Evolutionary conservation across 129 eudicot species (phyloP), one percentile per base, ranked within the genome.

Genomic region (Scalesia atractyloides): DNA sequence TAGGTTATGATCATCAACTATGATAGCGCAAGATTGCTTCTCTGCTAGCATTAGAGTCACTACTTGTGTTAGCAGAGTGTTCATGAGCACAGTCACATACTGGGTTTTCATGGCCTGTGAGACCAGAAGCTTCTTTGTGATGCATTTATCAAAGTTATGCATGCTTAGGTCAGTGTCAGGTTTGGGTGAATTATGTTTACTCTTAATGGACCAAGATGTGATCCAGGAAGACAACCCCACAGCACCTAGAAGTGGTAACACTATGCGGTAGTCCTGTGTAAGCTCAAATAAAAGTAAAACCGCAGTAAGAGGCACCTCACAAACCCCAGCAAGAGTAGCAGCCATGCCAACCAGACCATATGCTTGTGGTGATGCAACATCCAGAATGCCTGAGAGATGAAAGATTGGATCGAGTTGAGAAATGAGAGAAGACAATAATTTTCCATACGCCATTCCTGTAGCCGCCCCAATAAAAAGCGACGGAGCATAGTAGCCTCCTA

Each of bases 271-370:
- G 77, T 92, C 98, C 76, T 89, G 96, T 37, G 98, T 92, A 60
- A 92, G 87, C 74, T 92, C 98, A 65, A 92, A 92, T 15, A 92
- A 86, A 76, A 92, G 98, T 75, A 92, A 68, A 78, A 92, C 98
- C 70, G 96, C 83, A 43, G 98, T 89, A 61, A 89, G 92, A 62
- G 96, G 96, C 18, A 89, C 96, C 69, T 89, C 91, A 81, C 98
- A 92, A 48, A 92, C 98, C 72, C 98, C 98, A 62, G 98, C 98
- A 79, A 92, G 96, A 56, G 96, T 89, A 70, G 98, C 96, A 70
- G 98, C 95, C 98, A 92, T 92, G 77, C 98, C 98, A 85, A 92
- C 98, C 91, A 92, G 87, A 73, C 83, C 98, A 87, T 92, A 92
- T 71, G 98, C 96, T 89, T 89, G 96, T 70, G 98, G 98, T 52